These are phyloP conservation scores for Cruciata laevipes DNA, from an alignment of 257 asterid species.

Conservation along the genomic window DNA sequence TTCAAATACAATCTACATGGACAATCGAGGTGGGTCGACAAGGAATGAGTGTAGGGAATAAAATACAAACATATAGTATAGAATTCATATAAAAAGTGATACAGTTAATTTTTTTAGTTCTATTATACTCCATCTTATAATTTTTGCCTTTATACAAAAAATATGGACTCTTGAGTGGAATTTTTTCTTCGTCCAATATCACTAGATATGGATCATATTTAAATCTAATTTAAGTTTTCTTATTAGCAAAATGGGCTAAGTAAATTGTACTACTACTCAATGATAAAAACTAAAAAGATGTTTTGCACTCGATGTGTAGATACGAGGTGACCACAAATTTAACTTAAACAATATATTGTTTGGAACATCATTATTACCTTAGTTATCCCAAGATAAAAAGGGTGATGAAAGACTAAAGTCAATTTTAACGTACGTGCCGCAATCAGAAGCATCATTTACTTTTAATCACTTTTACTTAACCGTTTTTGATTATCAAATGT, in stretches of 20 bases:
- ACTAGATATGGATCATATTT: no score
- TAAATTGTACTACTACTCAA: not conserved
- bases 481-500: not conserved
- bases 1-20: no score
- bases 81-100: no score
- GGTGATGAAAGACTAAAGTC: not conserved
- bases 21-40: no score
- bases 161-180: no score
- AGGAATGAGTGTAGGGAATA: no score
- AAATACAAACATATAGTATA: no score
- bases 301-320: not conserved
- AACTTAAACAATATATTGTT: not conserved
- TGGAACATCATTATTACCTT: not conserved
- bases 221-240: no score
- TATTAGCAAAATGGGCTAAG: not conserved
- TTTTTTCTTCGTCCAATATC: no score
- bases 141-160: no score
- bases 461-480: slow-evolving; percentile 1
- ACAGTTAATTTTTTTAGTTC: no score
- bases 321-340: slow-evolving; percentile 1
- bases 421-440: slow-evolving; percentile 6
- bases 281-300: not conserved
- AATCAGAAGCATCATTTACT: slow-evolving; percentile 2
- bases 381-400: not conserved
- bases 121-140: no score